Percentiles rank a stretch among this genome's conserved stretches.
Conservation (phyloP, 1,284 basidiomycete genomes). For the Phaffia rhodozyma region DNA sequence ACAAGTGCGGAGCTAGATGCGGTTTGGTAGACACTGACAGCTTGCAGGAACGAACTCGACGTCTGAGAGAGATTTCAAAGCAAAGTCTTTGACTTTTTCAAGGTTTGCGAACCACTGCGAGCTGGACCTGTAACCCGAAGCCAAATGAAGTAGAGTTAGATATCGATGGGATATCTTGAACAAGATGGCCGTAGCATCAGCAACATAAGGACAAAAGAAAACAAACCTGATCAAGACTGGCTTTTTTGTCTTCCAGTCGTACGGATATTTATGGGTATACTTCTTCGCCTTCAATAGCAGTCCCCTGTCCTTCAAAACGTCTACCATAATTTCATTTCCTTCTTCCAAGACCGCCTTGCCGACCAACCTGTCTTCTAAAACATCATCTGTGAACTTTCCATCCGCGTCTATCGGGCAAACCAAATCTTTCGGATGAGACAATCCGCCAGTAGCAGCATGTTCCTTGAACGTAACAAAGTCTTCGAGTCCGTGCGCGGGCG, state of each 20-base stretch:
- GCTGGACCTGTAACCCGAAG: slow-evolving; percentile 53
- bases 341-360: slow-evolving; percentile 61
- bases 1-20: slow-evolving; percentile 2
- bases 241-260: slow-evolving; percentile 92
- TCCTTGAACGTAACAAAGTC: slow-evolving; percentile 66
- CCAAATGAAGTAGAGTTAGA: neutral
- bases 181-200: slow-evolving; percentile 2
- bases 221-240: slow-evolving; percentile 79
- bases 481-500: slow-evolving; percentile 87
- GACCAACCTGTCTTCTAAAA: slow-evolving; percentile 44
- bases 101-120: slow-evolving; percentile 97
- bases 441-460: too few species aligned
- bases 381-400: slow-evolving; percentile 57
- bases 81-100: slow-evolving; percentile 64
- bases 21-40: slow-evolving; percentile 44
- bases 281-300: slow-evolving; percentile 55
- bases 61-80: slow-evolving; percentile 55
- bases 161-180: neutral
- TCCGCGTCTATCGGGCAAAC: slow-evolving; percentile 67
- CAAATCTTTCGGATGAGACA: slow-evolving; percentile 24
- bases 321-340: slow-evolving; percentile 56
- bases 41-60: slow-evolving; percentile 67
- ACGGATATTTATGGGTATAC: slow-evolving; percentile 82
- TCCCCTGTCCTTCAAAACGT: slow-evolving; percentile 47
- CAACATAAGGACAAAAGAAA: neutral